Conservation (phyloP, 495 filamentous ascomycete genomes). For the Bacidia gigantensis region DNA sequence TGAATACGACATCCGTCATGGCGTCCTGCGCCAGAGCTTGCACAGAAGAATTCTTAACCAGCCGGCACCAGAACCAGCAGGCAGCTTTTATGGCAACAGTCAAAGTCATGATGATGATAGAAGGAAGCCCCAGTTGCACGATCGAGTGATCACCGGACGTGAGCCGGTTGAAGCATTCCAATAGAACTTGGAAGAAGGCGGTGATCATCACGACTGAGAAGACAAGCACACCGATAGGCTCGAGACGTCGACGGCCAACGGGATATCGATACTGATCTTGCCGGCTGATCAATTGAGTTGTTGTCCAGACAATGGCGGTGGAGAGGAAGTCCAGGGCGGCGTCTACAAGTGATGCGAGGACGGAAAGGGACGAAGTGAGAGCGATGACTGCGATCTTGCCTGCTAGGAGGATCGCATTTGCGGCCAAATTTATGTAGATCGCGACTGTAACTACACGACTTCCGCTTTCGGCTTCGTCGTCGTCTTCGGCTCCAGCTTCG, state of each 20-base stretch:
- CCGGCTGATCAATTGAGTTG: slow-evolving; percentile 56
- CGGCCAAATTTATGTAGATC: slow-evolving; percentile 76
- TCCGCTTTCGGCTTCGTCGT: slow-evolving; percentile 35
- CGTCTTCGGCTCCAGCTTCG: slow-evolving; percentile 20
- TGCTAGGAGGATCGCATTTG: slow-evolving; percentile 62
- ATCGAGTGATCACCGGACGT: slow-evolving; percentile 43
- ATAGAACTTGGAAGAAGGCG: slow-evolving; percentile 71
- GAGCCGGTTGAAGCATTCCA: slow-evolving; percentile 59
- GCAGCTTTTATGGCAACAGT: slow-evolving; percentile 70
- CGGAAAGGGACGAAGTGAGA: slow-evolving; percentile 71
- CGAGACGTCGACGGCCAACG: slow-evolving; percentile 61
- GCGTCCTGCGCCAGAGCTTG: slow-evolving; percentile 64
- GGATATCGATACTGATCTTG: slow-evolving; percentile 75
- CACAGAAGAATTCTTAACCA: slow-evolving; percentile 78
- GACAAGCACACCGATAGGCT: slow-evolving; percentile 65
- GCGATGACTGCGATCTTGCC: slow-evolving; percentile 70
- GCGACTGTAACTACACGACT: slow-evolving; percentile 59
- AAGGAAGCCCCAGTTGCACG: slow-evolving; percentile 56
- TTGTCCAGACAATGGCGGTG: slow-evolving; percentile 77
- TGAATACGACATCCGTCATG: slow-evolving; percentile 74
- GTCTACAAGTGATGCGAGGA: slow-evolving; percentile 80
- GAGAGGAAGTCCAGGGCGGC: slow-evolving; percentile 76
- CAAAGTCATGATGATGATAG: slow-evolving; percentile 60
- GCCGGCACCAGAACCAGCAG: slow-evolving; percentile 85
- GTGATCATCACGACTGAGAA: slow-evolving; percentile 80